These are phyloP conservation scores for Lentinula lateritia DNA, from an alignment of 768 basidiomycete genomes.

Conservation along the genomic window DNA sequence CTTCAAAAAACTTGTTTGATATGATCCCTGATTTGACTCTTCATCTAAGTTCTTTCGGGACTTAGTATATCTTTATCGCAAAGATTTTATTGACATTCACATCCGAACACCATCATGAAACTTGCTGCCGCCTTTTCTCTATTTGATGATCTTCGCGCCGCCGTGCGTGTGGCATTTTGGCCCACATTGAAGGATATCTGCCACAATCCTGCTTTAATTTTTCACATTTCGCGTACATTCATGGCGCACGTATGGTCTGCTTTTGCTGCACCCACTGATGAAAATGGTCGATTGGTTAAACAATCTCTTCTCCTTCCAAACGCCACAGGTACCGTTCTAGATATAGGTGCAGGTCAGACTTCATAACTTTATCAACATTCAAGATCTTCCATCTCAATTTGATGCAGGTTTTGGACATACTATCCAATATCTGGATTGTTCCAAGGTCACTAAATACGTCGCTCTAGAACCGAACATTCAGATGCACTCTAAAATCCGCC, in stretches of 20 bases:
- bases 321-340: constrained; percentile 1
- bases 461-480: constrained; percentile 65
- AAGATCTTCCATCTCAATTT: background rate
- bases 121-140: constrained; percentile 16
- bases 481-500: constrained; percentile 57
- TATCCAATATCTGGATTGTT: constrained; percentile 50
- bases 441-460: constrained; percentile 55
- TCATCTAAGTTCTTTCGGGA: too few species aligned
- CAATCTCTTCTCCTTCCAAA: background rate
- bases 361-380: background rate
- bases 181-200: constrained; percentile 29
- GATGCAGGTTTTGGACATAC: constrained; percentile 58
- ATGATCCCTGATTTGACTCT: too few species aligned
- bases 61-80: background rate
- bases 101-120: background rate
- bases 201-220: constrained; percentile 24
- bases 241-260: constrained; percentile 36
- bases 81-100: background rate
- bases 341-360: constrained; percentile 4
- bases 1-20: too few species aligned
- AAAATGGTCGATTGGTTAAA: constrained; percentile 22
- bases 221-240: constrained; percentile 32
- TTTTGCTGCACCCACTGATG: constrained; percentile 30
- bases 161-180: constrained; percentile 24
- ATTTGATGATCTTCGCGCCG: constrained; percentile 22